Evolutionary conservation across 345 rosid genomes (phyloP).

Genomic region (Eucalyptus rudis): DNA sequence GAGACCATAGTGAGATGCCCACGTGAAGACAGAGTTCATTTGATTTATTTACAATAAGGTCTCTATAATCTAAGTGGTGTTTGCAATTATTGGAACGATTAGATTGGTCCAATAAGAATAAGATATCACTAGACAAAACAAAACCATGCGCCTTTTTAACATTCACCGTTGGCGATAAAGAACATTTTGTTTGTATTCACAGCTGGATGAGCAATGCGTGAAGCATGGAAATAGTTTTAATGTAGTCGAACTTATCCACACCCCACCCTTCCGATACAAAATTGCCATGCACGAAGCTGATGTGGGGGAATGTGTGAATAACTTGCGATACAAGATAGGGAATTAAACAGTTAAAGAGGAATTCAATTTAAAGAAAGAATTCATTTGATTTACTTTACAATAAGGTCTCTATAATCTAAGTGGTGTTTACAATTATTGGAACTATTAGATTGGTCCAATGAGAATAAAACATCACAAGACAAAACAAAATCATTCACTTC

Average conservation of each 20-base stretch:
- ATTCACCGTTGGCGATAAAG: not conserved
- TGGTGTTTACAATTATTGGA: not conserved
- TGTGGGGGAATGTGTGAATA: fast-evolving
- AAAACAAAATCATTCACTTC: not conserved
- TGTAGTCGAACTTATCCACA: not conserved
- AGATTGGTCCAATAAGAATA: not conserved
- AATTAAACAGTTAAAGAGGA: not conserved
- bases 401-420: not conserved
- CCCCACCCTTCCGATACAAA: not conserved
- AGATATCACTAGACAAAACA: not conserved
- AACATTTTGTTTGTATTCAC: not conserved
- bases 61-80: not conserved
- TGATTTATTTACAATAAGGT: not conserved
- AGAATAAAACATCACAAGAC: not conserved
- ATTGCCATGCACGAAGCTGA: not conserved
- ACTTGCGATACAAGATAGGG: not conserved
- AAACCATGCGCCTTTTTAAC: not conserved
- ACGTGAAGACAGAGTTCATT: not conserved
- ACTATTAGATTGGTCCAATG: not conserved
- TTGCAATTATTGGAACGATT: not conserved
- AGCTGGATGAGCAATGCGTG: not conserved
- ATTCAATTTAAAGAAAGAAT: not conserved
- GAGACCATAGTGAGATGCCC: not conserved
- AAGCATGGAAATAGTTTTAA: not conserved
- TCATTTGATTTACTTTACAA: not conserved